These are phyloP conservation scores for Chrysanthemum seticuspe DNA, from an alignment of 129 eudicot species.

Conservation along the genomic window DNA sequence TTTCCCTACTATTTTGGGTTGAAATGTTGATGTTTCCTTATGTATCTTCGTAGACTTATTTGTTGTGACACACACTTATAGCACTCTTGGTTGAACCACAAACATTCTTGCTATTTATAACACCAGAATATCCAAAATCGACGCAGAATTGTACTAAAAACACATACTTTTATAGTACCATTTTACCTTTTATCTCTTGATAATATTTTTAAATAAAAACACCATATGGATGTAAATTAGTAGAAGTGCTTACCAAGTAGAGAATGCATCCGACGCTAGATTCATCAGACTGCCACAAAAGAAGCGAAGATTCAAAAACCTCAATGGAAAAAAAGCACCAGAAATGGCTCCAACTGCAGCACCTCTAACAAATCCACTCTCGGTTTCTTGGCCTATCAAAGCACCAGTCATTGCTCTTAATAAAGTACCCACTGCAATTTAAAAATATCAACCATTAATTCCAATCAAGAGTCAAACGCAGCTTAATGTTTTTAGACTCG, in stretches of 20 bases:
- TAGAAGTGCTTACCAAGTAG: conserved; percentile 62
- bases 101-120: background rate
- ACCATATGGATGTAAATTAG: background rate
- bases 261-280: conserved; percentile 90
- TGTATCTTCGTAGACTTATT: background rate
- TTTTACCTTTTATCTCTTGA: background rate
- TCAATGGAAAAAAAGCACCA: conserved; percentile 97
- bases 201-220: background rate
- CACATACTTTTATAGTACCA: background rate
- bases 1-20: background rate
- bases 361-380: conserved; percentile 95
- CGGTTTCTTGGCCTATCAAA: conserved; percentile 95
- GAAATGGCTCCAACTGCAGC: conserved; percentile 99
- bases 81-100: background rate
- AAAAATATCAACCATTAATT: conserved; percentile 24
- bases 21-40: background rate
- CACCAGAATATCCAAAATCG: no score
- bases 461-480: conserved; percentile 12
- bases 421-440: conserved; percentile 82
- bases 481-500: background rate
- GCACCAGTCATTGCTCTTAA: conserved; percentile 95
- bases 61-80: background rate
- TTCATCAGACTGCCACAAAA: conserved; percentile 93
- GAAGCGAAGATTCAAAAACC: conserved; percentile 88
- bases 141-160: conserved; percentile 2